Evolutionary conservation across 352 stramenopile species (phyloP), one percentile per base, ranked within the genome.

Genomic region (Peronospora farinosa): DNA sequence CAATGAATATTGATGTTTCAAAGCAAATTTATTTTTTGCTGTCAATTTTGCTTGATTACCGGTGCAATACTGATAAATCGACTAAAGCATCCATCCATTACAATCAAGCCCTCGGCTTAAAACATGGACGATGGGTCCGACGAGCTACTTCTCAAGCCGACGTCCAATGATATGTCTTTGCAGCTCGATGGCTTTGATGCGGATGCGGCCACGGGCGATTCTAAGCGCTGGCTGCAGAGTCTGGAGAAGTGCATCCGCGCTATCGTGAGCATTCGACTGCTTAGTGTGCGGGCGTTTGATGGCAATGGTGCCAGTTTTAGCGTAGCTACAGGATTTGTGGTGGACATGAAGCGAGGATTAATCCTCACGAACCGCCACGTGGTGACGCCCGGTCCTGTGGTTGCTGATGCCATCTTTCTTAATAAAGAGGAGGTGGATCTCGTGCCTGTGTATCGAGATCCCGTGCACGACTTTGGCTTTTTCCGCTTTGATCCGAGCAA

Each of bases 341-440:
- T 97, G 41, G 88, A 96, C 64, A 76, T 86, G 57, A 62, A 76
- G 54, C 73, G 80, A 9, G 88, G 89, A 5, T 64, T 97, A 40
- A 88, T 97, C 53, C 66, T 97, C 38, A 97, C 88, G 15, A 97
- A 97, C 58, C 84, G 89, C 45, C 89, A 97, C 67, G 89, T 97
- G 16, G 79, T 96, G 35, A 95, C 84, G 11, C 79, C 82, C 19
- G 88, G 86, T 1, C 89, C 89, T 0, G 78, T 95, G 2, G 73
- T 90, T 13, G 84, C 85, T 13, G 86, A 97, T 48, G 86, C 86
- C n/a, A 91, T 95, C 47, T 96, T 97, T 53, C 69, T 94, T 31
- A 97, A 95, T 62, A 96, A 96, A 62, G 89, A 97, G 58, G 87
- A 97, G 47, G 84, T 96, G 33, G 77, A 93, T 33, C 68, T 96